Conservation (phyloP, 2,329 filamentous ascomycete species). For the Coniochaeta sp. region DNA sequence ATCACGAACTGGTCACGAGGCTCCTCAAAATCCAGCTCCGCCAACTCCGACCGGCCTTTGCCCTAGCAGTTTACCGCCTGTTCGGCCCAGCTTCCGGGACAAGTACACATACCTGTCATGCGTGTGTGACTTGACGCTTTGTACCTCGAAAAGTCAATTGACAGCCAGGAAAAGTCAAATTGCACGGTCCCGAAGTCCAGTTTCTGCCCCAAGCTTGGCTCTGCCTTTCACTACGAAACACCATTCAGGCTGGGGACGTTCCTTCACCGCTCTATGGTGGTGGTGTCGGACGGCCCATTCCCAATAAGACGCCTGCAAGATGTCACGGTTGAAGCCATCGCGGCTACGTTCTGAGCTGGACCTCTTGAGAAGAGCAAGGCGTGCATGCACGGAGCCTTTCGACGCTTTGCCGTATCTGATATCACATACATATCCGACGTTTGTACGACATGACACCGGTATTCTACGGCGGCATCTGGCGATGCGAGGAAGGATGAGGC, state of each 20-base stretch:
- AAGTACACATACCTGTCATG: too few species aligned
- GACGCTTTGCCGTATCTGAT: not conserved
- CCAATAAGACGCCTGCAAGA: too few species aligned
- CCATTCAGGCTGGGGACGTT: not conserved
- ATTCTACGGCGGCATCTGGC: not conserved
- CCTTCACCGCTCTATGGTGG: not conserved
- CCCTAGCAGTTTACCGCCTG: slow-evolving; percentile 4
- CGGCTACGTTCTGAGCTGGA: not conserved
- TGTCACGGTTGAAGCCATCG: too few species aligned
- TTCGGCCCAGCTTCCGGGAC: slow-evolving; percentile 13
- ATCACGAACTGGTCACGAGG: slow-evolving; percentile 5
- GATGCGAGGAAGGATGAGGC: not conserved
- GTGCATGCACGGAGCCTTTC: not conserved
- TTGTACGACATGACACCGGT: not conserved
- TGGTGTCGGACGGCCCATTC: too few species aligned
- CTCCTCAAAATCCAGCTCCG: slow-evolving; percentile 9
- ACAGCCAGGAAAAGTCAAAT: not conserved
- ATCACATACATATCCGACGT: not conserved
- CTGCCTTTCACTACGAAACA: not conserved
- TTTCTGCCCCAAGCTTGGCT: not conserved
- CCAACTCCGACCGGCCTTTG: not conserved
- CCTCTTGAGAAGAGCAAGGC: not conserved
- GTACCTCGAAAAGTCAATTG: not conserved
- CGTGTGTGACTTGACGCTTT: not conserved
- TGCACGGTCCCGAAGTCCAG: not conserved